Conservation (phyloP, 352 stramenopile species). For the Stephanocyclus meneghinianus region DNA sequence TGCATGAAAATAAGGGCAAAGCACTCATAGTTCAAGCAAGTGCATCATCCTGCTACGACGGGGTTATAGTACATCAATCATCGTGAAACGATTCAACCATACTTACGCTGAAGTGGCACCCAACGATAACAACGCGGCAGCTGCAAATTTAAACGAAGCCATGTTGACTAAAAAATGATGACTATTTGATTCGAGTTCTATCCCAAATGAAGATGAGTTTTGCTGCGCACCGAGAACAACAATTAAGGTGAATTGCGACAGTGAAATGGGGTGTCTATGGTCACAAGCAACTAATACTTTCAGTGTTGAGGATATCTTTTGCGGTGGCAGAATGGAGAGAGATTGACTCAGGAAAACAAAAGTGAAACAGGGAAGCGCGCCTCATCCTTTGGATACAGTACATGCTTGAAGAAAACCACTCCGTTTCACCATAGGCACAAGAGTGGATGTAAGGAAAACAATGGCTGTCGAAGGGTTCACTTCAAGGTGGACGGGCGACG, state of each 20-base stretch:
- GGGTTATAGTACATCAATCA: not conserved
- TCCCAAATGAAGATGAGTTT: not conserved
- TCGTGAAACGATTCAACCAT: not conserved
- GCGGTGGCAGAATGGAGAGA: not conserved
- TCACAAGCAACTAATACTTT: not conserved
- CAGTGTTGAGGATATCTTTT: constrained; percentile 13
- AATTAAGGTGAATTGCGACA: not conserved
- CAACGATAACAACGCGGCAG: constrained; percentile 52
- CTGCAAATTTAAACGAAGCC: constrained; percentile 62
- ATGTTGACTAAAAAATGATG: constrained; percentile 21
- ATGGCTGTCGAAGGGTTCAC: too few relatives aligned
- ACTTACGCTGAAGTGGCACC: constrained; percentile 61
- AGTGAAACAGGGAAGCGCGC: not conserved
- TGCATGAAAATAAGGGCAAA: not conserved
- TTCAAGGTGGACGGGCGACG: too few relatives aligned
- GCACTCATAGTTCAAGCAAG: not conserved
- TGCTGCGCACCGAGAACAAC: not conserved
- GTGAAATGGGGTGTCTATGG: not conserved
- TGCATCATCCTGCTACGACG: not conserved
- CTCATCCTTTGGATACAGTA: too few relatives aligned
- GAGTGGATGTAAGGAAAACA: too few relatives aligned
- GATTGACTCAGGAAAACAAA: constrained; percentile 14
- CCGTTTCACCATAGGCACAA: too few relatives aligned
- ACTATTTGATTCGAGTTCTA: not conserved
- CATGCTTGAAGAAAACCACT: too few relatives aligned